These are phyloP conservation scores for Candida germanica DNA, from an alignment of 805 yeast species.

Conservation along the genomic window DNA sequence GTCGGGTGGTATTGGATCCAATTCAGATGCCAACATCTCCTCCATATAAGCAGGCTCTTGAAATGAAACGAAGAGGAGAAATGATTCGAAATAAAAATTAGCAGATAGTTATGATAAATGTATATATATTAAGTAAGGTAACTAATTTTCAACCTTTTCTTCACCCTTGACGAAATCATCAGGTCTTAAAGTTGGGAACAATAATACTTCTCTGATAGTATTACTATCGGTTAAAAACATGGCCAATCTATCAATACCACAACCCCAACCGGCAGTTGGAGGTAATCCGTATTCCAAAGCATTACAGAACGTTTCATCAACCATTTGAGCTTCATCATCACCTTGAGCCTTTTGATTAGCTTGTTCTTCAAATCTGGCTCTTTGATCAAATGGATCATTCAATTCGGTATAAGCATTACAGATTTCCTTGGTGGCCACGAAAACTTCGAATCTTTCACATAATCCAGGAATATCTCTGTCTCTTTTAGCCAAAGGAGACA, in stretches of 20 bases:
- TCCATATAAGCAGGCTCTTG: slow-evolving; percentile 90
- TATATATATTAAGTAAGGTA: background rate
- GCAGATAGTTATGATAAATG: slow-evolving; percentile 3
- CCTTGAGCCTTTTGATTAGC: slow-evolving; percentile 98
- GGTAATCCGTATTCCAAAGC: slow-evolving; percentile 98
- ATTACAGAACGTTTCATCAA: slow-evolving; percentile 95
- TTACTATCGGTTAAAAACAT: slow-evolving; percentile 97
- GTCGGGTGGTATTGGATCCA: slow-evolving; percentile 58
- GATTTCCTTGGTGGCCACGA: slow-evolving; percentile 97
- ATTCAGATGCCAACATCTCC: slow-evolving; percentile 97
- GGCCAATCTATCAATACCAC: slow-evolving; percentile 97
- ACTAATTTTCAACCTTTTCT: slow-evolving; percentile 19
- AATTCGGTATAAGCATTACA: slow-evolving; percentile 98
- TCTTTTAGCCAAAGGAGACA: slow-evolving; percentile 98
- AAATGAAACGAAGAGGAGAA: slow-evolving; percentile 73
- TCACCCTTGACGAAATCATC: slow-evolving; percentile 51
- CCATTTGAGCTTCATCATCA: slow-evolving; percentile 96
- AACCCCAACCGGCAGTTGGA: slow-evolving; percentile 99
- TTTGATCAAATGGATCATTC: slow-evolving; percentile 98
- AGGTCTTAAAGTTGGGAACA: slow-evolving; percentile 99
- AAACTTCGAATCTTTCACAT: slow-evolving; percentile 97
- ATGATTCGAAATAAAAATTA: slow-evolving; percentile 14
- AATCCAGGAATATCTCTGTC: slow-evolving; percentile 89
- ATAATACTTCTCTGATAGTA: slow-evolving; percentile 93
- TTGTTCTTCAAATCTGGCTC: slow-evolving; percentile 96